Evolutionary conservation across 495 filamentous ascomycete genomes (phyloP), one percentile per base, ranked within the genome.

Genomic region (Penicillium cataractarum): DNA sequence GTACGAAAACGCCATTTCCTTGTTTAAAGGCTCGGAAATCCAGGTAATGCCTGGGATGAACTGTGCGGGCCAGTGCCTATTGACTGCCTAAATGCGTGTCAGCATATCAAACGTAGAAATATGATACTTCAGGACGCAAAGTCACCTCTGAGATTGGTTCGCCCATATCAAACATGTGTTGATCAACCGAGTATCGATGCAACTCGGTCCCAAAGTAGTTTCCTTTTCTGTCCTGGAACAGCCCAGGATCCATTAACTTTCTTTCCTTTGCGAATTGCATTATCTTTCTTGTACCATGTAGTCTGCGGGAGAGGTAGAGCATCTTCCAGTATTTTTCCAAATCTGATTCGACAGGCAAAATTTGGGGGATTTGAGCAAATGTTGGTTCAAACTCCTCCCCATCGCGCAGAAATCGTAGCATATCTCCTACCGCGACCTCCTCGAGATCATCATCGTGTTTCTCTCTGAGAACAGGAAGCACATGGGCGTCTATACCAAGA

Each of bases 1-100:
- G 7, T 65, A 57, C n/a, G 39, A 58, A 15, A 73, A 63, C 6
- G 65, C 71, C 57, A 65, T 63, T 17, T 75, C 49, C 31, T 55
- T 7, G 33, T 75, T 63, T 17, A 55, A 64, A 7, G 65, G 66
- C 2, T 54, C 44, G 2, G 53, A 61, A 4, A 75, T 56, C 66
- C 68, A 71, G 6, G 53, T 64, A 12, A 70, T 63, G 2, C 60
- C 62, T 3, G 63, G 65, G 40, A 46, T 35, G 24, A 54, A 24
- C 52, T 37, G 26, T 39, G 6, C 19, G 9, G 55, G 50, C 55
- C 61, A 55, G 6, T 17, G 1, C 9, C 31, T 9, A 6, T 39
- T 17, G 35, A 52, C 29, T 29, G n/a, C 1, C 56, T 64, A 19
- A 10, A 42, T 51, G 40, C 15, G 39, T 82, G 83, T 15, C 37